Conservation (phyloP, 495 filamentous ascomycete species). For the Talaromyces proteolyticus region DNA sequence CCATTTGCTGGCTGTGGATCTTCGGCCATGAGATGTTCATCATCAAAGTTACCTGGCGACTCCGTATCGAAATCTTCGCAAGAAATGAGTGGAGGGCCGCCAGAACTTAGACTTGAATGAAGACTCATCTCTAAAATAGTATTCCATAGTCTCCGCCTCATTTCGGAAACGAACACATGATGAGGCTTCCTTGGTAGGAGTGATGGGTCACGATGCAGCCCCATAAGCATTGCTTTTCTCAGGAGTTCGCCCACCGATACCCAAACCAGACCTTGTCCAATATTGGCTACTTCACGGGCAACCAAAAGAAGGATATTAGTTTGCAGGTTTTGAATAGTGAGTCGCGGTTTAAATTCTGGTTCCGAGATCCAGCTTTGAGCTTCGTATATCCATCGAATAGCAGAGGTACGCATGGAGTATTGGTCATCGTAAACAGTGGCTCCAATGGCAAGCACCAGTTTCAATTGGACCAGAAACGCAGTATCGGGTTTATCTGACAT, state of each 20-base stretch:
- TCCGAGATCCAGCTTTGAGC: slow-evolving; percentile 47
- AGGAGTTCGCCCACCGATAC: slow-evolving; percentile 48
- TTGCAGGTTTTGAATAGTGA: slow-evolving; percentile 39
- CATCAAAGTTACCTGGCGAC: slow-evolving; percentile 40
- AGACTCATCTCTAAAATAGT: slow-evolving; percentile 39
- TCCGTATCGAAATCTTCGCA: slow-evolving; percentile 45
- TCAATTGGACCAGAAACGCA: slow-evolving; percentile 37
- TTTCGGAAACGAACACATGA: slow-evolving; percentile 28
- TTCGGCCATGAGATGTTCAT: slow-evolving; percentile 28
- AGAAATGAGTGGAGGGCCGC: slow-evolving; percentile 36
- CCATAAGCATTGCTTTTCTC: slow-evolving; percentile 53
- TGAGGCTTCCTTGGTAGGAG: slow-evolving; percentile 14
- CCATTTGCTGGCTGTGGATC: slow-evolving; percentile 23
- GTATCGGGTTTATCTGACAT: slow-evolving; percentile 2
- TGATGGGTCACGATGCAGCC: slow-evolving; percentile 53
- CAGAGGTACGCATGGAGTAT: slow-evolving; percentile 26
- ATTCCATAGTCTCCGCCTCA: slow-evolving; percentile 35
- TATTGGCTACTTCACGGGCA: slow-evolving; percentile 36
- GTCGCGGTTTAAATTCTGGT: slow-evolving; percentile 41
- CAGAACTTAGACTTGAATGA: slow-evolving; percentile 27
- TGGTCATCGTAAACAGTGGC: slow-evolving; percentile 29
- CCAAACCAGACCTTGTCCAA: slow-evolving; percentile 50
- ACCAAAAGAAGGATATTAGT: slow-evolving; percentile 42
- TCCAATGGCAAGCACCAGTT: slow-evolving; percentile 46
- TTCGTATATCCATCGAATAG: slow-evolving; percentile 43